Conservation (phyloP, 2,329 filamentous ascomycete species). For the Aspergillus fructus region DNA sequence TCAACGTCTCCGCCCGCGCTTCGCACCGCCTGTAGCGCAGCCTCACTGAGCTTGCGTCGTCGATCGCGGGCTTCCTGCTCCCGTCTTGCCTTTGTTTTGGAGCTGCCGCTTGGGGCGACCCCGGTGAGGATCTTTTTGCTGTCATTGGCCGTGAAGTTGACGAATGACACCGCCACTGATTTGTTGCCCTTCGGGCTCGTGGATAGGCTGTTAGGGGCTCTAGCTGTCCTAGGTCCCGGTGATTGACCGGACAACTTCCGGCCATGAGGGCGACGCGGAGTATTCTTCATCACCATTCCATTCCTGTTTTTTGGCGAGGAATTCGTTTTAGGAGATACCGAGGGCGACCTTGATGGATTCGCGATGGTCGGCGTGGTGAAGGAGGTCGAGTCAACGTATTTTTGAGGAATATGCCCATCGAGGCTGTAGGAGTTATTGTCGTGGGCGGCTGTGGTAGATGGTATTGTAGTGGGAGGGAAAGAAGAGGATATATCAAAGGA, state of each 20-base stretch:
- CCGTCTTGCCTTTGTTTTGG: conserved; percentile 89
- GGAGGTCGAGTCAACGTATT: conserved; percentile 28
- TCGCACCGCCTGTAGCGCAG: conserved; percentile 43
- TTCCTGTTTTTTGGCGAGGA: conserved; percentile 32
- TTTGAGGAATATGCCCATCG: conserved; percentile 20
- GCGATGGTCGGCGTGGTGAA: conserved; percentile 31
- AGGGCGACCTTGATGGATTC: conserved; percentile 35
- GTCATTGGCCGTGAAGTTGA: conserved; percentile 87
- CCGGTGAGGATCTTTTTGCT: conserved; percentile 77
- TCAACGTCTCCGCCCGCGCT: conserved; percentile 48
- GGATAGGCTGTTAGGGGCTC: conserved; percentile 24
- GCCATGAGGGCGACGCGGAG: conserved; percentile 38
- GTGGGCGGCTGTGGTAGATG: conserved; percentile 16
- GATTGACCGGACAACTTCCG: conserved; percentile 42
- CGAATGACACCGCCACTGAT: conserved; percentile 63
- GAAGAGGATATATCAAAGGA: conserved; percentile 35
- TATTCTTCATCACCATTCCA: conserved; percentile 27
- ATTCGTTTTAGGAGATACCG: conserved; percentile 36
- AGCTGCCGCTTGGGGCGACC: conserved; percentile 86
- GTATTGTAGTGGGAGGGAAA: conserved; percentile 26
- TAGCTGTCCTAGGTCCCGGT: conserved; percentile 33
- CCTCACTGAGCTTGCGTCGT: conserved; percentile 50
- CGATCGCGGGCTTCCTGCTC: conserved; percentile 85
- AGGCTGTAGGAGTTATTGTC: conserved; percentile 18
- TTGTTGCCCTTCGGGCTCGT: conserved; percentile 34